phyloP scores from a whole-genome alignment of 2,329 filamentous ascomycete genomes.

The Xylaria digitata region DNA sequence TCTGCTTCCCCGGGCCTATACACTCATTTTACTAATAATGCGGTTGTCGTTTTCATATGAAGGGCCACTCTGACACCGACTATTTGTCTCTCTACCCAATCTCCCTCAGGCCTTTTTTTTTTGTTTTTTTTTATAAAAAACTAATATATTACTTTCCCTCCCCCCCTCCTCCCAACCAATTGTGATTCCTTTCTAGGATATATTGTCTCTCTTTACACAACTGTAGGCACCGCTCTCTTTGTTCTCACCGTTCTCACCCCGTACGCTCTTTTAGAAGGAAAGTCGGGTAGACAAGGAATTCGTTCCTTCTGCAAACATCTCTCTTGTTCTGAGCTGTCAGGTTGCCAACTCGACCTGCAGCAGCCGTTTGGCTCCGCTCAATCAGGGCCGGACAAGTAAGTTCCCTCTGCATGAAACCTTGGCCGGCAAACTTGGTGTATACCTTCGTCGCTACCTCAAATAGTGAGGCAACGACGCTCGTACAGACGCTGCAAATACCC shows the following conservation, averaged over 20 bases:
- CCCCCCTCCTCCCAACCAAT: constrained; percentile 9
- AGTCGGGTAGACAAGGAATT: constrained; percentile 36
- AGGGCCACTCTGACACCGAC: constrained; percentile 36
- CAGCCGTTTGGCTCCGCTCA: constrained; percentile 29
- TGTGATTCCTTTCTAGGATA: constrained; percentile 26
- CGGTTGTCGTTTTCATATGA: constrained; percentile 37
- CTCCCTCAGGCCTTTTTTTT: constrained; percentile 20
- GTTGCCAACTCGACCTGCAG: constrained; percentile 41
- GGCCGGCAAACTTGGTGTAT: constrained; percentile 30
- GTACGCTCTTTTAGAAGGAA: constrained; percentile 40
- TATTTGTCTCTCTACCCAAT: constrained; percentile 8
- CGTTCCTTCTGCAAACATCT: constrained; percentile 49
- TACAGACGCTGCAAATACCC: constrained; percentile 41
- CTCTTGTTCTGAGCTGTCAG: constrained; percentile 41
- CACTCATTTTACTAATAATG: constrained; percentile 49
- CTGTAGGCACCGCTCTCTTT: constrained; percentile 46
- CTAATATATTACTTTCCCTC: constrained; percentile 35
- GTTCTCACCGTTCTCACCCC: constrained; percentile 41
- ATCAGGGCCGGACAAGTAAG: constrained; percentile 43
- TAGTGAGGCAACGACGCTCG: constrained; percentile 38
- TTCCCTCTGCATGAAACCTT: constrained; percentile 36
- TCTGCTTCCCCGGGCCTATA: constrained; percentile 48
- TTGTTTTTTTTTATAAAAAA: constrained; percentile 5
- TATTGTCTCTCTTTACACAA: constrained; percentile 36
- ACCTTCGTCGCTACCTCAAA: constrained; percentile 34